Conservation (phyloP, 2,329 filamentous ascomycete genomes). For the Fusarium longipes region DNA sequence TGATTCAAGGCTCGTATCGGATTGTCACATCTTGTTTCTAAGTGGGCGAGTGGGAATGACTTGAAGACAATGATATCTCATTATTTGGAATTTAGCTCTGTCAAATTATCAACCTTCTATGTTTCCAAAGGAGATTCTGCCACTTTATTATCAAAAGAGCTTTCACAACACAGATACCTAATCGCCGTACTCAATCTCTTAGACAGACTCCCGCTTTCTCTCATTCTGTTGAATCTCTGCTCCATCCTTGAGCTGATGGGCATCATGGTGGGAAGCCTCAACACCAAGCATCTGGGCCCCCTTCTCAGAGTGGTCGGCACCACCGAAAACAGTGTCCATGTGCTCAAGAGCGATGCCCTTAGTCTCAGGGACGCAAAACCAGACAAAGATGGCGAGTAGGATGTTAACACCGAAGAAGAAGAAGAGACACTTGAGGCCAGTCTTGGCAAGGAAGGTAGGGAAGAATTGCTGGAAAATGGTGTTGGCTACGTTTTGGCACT, state of each 20-base stretch:
- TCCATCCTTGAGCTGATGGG: slow-evolving; percentile 41
- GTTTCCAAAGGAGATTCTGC: slow-evolving; percentile 4
- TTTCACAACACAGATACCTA: neutral
- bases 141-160: neutral
- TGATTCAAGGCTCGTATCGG: neutral
- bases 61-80: neutral
- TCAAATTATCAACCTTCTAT: neutral
- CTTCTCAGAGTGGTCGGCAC: slow-evolving; percentile 46
- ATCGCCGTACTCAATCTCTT: neutral
- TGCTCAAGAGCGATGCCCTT: slow-evolving; percentile 68
- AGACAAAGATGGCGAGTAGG: slow-evolving; percentile 61
- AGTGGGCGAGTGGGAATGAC: neutral
- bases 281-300: slow-evolving; percentile 46
- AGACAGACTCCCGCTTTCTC: slow-evolving; percentile 41
- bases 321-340: slow-evolving; percentile 70
- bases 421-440: slow-evolving; percentile 57
- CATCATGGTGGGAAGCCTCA: slow-evolving; percentile 10
- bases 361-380: slow-evolving; percentile 64
- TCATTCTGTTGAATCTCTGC: slow-evolving; percentile 38
- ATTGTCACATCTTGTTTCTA: neutral
- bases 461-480: slow-evolving; percentile 77
- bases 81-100: neutral
- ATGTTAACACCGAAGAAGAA: slow-evolving; percentile 54
- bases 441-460: slow-evolving; percentile 71
- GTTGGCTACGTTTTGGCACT: slow-evolving; percentile 73